A percentile compares a stretch with the other conserved stretches of the same genome.
phyloP scores from a whole-genome alignment of 2,329 filamentous ascomycete genomes.

The Trichothecium sympodiale region DNA sequence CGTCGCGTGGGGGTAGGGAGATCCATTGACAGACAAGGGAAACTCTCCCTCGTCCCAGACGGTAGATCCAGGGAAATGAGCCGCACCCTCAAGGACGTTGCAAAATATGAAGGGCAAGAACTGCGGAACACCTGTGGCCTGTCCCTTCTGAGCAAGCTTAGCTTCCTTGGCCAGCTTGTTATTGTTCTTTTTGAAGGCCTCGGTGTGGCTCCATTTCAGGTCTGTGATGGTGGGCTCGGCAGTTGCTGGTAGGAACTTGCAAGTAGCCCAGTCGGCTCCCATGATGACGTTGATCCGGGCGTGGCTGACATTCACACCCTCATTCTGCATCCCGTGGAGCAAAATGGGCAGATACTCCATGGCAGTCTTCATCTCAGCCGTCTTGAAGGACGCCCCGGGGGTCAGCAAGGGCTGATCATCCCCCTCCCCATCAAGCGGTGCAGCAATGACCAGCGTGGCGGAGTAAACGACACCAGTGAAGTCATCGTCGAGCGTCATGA shows the following conservation, averaged over 20 bases:
- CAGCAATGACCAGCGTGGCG: not conserved
- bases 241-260: not conserved
- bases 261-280: not conserved
- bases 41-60: constrained; percentile 3
- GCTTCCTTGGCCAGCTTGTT: not conserved
- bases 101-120: not conserved
- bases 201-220: not conserved
- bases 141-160: not conserved
- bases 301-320: not conserved
- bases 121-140: not conserved
- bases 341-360: not conserved
- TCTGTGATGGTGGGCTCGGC: not conserved
- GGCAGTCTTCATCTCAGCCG: not conserved
- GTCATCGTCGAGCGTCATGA: not conserved
- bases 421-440: not conserved
- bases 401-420: not conserved
- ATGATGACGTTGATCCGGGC: not conserved
- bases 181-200: not conserved
- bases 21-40: not conserved
- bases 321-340: not conserved
- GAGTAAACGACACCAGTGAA: not conserved
- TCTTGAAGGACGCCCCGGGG: not conserved
- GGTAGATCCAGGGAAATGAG: not conserved
- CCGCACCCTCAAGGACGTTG: not conserved
- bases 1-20: not conserved